Conservation (phyloP, 768 basidiomycete genomes). For the Trametes maxima region DNA sequence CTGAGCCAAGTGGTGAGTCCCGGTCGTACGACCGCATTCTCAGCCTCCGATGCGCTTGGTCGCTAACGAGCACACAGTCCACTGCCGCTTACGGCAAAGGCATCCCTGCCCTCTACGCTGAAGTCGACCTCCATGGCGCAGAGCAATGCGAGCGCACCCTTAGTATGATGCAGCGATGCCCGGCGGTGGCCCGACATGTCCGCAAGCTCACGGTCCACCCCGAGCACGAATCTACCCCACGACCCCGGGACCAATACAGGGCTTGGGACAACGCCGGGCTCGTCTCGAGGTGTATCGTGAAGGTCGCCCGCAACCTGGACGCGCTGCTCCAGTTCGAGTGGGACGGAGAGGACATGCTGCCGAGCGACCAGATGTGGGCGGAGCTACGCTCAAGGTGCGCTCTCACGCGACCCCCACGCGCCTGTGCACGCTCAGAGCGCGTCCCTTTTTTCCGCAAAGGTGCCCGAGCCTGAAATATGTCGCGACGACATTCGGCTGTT, state of each 20-base stretch:
- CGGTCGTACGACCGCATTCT: constrained; percentile 19
- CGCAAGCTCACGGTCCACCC: constrained; percentile 57
- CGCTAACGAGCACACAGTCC: constrained; percentile 43
- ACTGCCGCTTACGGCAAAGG: constrained; percentile 52
- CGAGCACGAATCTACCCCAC: constrained; percentile 20
- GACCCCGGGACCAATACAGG: constrained; percentile 13
- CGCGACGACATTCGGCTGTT: constrained; percentile 61
- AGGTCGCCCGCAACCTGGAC: constrained; percentile 55
- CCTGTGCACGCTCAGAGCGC: background rate
- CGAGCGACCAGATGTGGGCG: constrained; percentile 78
- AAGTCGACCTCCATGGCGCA: constrained; percentile 53
- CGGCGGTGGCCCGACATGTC: constrained; percentile 68
- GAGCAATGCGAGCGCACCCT: constrained; percentile 68
- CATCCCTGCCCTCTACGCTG: constrained; percentile 60
- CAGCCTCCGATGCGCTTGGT: background rate
- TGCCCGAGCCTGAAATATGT: constrained; percentile 68
- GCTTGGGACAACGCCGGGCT: constrained; percentile 36
- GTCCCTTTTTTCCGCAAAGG: constrained; percentile 38
- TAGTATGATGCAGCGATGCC: constrained; percentile 57
- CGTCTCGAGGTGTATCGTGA: constrained; percentile 55
- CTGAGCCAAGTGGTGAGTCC: constrained; percentile 59
- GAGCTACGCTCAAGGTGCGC: constrained; percentile 66
- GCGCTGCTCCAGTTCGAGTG: constrained; percentile 69
- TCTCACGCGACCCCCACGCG: background rate
- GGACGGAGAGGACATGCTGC: constrained; percentile 65